Conservation (phyloP, 1,284 basidiomycete genomes). For the Ustilago nuda region DNA sequence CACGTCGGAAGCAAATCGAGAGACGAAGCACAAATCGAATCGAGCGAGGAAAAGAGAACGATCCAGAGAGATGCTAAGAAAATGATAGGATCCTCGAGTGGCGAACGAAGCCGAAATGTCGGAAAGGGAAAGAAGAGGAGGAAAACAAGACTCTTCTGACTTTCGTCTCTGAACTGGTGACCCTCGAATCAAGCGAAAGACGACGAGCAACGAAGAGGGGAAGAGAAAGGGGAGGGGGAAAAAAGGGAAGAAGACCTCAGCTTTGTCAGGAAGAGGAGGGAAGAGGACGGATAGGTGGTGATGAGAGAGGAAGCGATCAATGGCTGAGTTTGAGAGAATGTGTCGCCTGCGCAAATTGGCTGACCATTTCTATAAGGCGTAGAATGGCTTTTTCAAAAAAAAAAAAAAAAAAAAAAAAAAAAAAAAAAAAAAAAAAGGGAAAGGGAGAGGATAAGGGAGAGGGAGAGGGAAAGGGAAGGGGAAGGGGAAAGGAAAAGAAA, state of each 20-base stretch:
- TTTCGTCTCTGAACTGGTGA: constrained; percentile 25
- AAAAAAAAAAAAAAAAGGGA: no score
- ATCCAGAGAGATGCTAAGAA: constrained; percentile 29
- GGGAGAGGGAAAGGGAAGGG: no score
- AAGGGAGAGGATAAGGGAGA: fast-evolving
- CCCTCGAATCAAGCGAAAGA: constrained; percentile 34
- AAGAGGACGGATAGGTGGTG: constrained; percentile 26
- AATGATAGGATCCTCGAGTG: constrained; percentile 11
- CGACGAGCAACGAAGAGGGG: constrained; percentile 20
- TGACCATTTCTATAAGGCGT: background rate
- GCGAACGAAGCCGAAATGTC: constrained; percentile 24
- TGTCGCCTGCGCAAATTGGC: background rate
- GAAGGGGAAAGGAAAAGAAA: no score
- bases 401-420: no score
- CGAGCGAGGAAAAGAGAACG: constrained; percentile 13
- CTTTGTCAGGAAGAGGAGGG: constrained; percentile 33
- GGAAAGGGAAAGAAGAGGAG: constrained; percentile 11
- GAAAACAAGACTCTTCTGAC: constrained; percentile 21
- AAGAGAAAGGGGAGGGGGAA: constrained; percentile 7
- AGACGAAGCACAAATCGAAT: constrained; percentile 6
- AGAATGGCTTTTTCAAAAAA: no score
- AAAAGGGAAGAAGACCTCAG: constrained; percentile 39
- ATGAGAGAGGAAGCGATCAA: background rate
- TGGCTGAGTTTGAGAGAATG: background rate
- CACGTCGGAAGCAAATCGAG: constrained; percentile 20